Conservation (phyloP, 305 asterid genomes). For the Salvia sclarea region DNA sequence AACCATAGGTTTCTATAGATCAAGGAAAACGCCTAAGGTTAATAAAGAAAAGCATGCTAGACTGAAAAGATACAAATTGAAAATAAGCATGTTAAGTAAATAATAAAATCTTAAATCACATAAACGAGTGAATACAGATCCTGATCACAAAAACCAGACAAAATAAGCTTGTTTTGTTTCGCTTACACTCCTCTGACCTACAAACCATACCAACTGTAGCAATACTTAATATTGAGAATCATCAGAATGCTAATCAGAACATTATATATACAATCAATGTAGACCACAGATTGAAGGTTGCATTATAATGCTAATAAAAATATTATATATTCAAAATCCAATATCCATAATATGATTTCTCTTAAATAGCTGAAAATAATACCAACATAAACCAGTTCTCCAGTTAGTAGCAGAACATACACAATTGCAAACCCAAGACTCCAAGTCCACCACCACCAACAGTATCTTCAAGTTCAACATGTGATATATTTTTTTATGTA, state of each 20-base stretch:
- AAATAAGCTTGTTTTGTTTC: background rate
- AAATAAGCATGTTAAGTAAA: background rate
- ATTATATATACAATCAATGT: background rate
- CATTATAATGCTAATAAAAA: background rate
- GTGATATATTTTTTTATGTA: too few species aligned
- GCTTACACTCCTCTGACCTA: background rate
- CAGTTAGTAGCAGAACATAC: background rate
- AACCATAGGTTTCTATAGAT: slow-evolving; percentile 3
- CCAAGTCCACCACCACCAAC: too few species aligned
- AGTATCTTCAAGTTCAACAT: too few species aligned
- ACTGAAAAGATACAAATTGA: background rate
- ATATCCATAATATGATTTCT: too few species aligned
- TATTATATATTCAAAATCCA: background rate
- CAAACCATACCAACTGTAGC: background rate
- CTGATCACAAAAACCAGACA: background rate
- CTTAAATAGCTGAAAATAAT: too few species aligned
- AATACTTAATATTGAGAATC: background rate
- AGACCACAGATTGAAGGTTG: background rate
- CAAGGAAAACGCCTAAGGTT: background rate
- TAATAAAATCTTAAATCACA: background rate
- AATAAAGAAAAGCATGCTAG: background rate
- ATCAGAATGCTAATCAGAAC: background rate
- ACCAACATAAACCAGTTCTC: background rate
- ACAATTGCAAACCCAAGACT: too few species aligned
- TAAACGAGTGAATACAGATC: background rate